Evolutionary conservation across 345 rosid species (phyloP).

Genomic region (Populus simonii): DNA sequence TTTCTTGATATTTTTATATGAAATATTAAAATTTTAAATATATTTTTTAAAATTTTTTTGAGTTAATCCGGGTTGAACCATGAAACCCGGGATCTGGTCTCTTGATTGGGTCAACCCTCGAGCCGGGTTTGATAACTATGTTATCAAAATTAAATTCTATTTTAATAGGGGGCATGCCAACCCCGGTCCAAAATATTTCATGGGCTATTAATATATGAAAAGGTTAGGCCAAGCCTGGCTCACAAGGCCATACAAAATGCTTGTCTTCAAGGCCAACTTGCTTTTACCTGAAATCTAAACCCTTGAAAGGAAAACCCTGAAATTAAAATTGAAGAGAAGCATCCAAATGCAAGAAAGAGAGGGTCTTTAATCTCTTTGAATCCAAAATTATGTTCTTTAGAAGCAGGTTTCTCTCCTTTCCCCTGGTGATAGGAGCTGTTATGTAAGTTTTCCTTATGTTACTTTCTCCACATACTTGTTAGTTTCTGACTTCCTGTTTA

Average conservation of each 20-base stretch:
- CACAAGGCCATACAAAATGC: neutral
- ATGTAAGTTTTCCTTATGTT: constrained; percentile 16
- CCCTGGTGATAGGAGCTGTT: constrained; percentile 28
- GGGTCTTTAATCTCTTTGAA: neutral
- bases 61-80: no score
- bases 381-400: constrained; percentile 15
- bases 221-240: no score
- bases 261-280: neutral
- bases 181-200: no score
- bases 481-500: neutral
- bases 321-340: neutral
- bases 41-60: no score
- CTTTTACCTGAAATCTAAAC: neutral
- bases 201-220: no score
- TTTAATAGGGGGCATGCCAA: no score
- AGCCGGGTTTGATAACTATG: no score
- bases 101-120: no score
- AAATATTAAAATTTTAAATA: no score
- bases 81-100: no score
- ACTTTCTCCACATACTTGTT: neutral
- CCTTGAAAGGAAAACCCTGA: neutral
- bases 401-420: constrained; percentile 28
- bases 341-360: neutral
- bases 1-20: no score
- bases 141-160: no score